Conservation (phyloP, 2,329 filamentous ascomycete species). For the Exophiala sideris region DNA sequence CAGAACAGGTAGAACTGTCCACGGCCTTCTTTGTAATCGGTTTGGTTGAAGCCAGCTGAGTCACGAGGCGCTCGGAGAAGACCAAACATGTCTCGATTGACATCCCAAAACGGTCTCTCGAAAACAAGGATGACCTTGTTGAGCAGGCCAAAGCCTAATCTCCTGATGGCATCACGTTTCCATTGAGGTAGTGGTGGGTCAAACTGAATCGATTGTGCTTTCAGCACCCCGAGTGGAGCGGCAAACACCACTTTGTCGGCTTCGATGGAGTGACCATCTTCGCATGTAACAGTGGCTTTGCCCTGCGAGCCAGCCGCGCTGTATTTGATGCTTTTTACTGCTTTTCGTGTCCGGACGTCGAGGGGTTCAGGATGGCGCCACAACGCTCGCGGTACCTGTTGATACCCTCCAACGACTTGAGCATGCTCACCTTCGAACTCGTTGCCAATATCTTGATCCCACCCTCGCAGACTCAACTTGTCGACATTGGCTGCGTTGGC, state of each 20-base stretch:
- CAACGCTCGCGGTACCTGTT: conserved; percentile 84
- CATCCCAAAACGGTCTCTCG: conserved; percentile 85
- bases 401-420: conserved; percentile 90
- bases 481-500: conserved; percentile 89
- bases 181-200: conserved; percentile 83
- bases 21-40: conserved; percentile 72
- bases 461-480: conserved; percentile 80
- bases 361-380: conserved; percentile 73
- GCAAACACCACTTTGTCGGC: conserved; percentile 93
- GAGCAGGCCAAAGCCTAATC: conserved; percentile 86
- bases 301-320: conserved; percentile 41
- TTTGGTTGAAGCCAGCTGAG: conserved; percentile 68
- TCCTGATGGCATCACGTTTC: conserved; percentile 75
- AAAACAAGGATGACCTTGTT: conserved; percentile 96
- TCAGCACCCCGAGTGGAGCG: conserved; percentile 84
- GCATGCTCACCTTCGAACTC: conserved; percentile 95
- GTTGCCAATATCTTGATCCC: conserved; percentile 97
- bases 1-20: conserved; percentile 98
- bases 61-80: conserved; percentile 70
- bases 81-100: conserved; percentile 87
- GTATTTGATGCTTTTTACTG: conserved; percentile 72
- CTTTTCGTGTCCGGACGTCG: conserved; percentile 69
- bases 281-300: conserved; percentile 65
- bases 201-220: conserved; percentile 77
- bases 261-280: conserved; percentile 70